Percentiles rank a stretch among this genome's conserved stretches.
Conservation (phyloP, 768 basidiomycete genomes). For the Tylopilus cervinicoccineus region DNA sequence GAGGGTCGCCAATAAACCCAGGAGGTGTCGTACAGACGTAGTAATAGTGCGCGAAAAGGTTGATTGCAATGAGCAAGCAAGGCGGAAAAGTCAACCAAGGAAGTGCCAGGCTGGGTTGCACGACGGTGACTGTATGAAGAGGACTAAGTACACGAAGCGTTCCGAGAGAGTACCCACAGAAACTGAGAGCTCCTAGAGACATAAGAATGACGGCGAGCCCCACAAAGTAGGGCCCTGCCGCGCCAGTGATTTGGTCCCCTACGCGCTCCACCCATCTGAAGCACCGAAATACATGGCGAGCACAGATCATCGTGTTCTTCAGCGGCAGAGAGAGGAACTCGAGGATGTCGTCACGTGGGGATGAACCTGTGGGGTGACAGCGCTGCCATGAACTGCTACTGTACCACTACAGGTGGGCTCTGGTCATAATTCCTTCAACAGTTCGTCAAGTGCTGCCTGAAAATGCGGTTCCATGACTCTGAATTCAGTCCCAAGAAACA, state of each 20-base stretch:
- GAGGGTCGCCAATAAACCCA: conserved; percentile 70
- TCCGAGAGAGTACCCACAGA: conserved; percentile 55
- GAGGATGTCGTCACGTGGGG: conserved; percentile 4
- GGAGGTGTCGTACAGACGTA: conserved; percentile 76
- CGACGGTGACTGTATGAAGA: conserved; percentile 63
- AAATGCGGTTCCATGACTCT: no score
- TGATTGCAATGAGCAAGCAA: conserved; percentile 72
- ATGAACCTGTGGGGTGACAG: no score
- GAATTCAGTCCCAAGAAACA: no score
- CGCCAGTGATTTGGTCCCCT: conserved; percentile 81
- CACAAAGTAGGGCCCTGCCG: conserved; percentile 90
- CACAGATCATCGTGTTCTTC: conserved; percentile 23
- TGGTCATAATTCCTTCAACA: no score
- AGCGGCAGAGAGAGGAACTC: background rate
- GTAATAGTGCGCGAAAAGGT: conserved; percentile 82
- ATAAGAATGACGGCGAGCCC: conserved; percentile 75
- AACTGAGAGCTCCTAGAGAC: conserved; percentile 62
- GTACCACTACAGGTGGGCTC: no score
- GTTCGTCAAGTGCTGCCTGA: no score
- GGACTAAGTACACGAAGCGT: background rate
- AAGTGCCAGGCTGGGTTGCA: conserved; percentile 60
- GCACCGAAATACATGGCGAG: conserved; percentile 44
- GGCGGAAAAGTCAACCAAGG: conserved; percentile 60
- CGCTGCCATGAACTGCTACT: no score
- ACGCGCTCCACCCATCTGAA: conserved; percentile 65